These are phyloP conservation scores for Aspergillus tubingensis DNA, from an alignment of 2,329 filamentous ascomycete species.

Conservation along the genomic window DNA sequence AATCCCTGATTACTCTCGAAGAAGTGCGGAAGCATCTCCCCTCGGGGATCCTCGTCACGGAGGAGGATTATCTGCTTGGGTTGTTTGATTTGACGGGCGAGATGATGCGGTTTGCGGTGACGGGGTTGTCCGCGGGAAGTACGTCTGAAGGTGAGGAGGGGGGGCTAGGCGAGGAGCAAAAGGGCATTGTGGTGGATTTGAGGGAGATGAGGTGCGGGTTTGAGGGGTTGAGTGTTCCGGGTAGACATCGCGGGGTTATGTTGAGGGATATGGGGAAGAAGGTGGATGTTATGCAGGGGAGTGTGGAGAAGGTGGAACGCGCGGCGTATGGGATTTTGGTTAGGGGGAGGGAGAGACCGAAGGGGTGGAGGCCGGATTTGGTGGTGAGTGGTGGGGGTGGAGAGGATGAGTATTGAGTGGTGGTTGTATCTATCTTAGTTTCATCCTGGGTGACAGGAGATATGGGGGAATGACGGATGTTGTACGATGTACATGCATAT, in stretches of 20 bases:
- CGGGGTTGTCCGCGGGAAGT: slow-evolving; percentile 73
- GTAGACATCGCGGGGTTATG: slow-evolving; percentile 50
- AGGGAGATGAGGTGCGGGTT: slow-evolving; percentile 74
- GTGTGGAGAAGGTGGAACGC: slow-evolving; percentile 91
- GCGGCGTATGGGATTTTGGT: slow-evolving; percentile 86
- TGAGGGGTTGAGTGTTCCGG: slow-evolving; percentile 66
- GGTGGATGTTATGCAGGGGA: slow-evolving; percentile 79
- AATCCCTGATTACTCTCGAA: slow-evolving; percentile 69
- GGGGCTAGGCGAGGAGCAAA: slow-evolving; percentile 42
- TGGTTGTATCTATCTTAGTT: no score
- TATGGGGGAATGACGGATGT: no score
- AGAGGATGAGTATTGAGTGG: slow-evolving; percentile 40
- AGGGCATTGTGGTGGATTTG: slow-evolving; percentile 77
- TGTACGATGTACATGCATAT: neutral
- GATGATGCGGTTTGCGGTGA: slow-evolving; percentile 95
- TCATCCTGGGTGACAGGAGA: no score
- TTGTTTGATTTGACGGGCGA: slow-evolving; percentile 94
- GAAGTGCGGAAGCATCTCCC: slow-evolving; percentile 55
- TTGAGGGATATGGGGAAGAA: slow-evolving; percentile 72
- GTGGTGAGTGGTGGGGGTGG: slow-evolving; percentile 46
- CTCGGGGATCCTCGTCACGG: slow-evolving; percentile 64
- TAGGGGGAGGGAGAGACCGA: slow-evolving; percentile 82
- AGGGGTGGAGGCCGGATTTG: slow-evolving; percentile 87
- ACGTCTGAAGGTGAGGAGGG: slow-evolving; percentile 10
- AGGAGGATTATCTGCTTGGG: slow-evolving; percentile 85